Base-by-base conservation (phyloP, 805 yeast species). In the Hanseniaspora meyeri region DNA sequence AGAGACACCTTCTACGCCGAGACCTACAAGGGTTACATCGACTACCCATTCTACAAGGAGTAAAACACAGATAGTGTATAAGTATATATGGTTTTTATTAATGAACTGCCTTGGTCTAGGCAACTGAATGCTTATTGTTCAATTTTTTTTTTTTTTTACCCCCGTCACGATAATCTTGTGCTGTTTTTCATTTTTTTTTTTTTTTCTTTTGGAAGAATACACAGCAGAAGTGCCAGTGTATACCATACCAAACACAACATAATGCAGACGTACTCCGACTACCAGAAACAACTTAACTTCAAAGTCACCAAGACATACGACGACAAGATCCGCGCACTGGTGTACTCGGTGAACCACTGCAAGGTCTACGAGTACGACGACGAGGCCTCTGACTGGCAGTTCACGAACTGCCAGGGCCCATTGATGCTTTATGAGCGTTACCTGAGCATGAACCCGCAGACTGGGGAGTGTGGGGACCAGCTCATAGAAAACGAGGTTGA, bases 1-100 rank as follows among this genome's bases (percentile, higher is more conserved):
- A 72, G 82, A 63, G 58, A 61, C 17, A 72, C 77, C 10, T 80
- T 80, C 66, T 81, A 79, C 63, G 57, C 62, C 36, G 60, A 64
- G 52, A 60, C 65, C 16, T 68, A 66, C 6, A 59, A 65, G 45
- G 80, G 80, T 12, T 77, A 75, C 63, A 64, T 64, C 6, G 78
- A 74, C 58, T 76, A 75, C 57, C 77, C 77, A 39, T 62, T 61
- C 34, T 66, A 66, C 50, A 52, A 52, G 36, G 32, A 51, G 19
- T 51, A 51, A 51, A 24, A 5, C 27, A 24, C 27, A 9, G 29
- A 27, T 24, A n/a, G n/a, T 19, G 17, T 34, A 29, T 47, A 19
- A 8, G 19, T 16, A 16, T 48, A 12, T 8, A 48, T 32, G 20
- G 3, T 14, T 14, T n/a, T 29, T 27, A n/a, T n/a, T n/a, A n/a